Evolutionary conservation across 2,329 filamentous ascomycete genomes (phyloP).

Genomic region (Cordyceps cateniannulata): DNA sequence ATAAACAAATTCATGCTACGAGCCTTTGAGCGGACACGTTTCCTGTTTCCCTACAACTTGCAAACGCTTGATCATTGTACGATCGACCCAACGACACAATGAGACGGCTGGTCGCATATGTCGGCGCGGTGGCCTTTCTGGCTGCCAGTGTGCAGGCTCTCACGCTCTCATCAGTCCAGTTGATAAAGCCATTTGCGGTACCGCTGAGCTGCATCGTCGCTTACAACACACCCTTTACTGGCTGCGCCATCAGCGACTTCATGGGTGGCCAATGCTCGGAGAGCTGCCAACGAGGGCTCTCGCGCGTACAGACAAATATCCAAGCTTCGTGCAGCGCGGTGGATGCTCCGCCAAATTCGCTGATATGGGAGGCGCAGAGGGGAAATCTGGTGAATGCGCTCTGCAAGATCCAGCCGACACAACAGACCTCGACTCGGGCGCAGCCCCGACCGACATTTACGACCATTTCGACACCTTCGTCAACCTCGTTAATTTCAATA

Average conservation of each 20-base stretch:
- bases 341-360: constrained; percentile 21
- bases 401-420: constrained; percentile 19
- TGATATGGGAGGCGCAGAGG: constrained; percentile 30
- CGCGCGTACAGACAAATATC: constrained; percentile 23
- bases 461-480: background rate
- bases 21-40: no score
- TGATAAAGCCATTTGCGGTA: constrained; percentile 30
- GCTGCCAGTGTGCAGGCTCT: constrained; percentile 6
- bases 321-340: constrained; percentile 22
- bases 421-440: background rate
- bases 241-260: constrained; percentile 33
- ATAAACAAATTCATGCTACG: background rate
- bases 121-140: background rate
- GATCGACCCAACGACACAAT: background rate
- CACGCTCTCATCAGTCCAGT: constrained; percentile 35
- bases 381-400: constrained; percentile 31
- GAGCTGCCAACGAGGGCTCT: constrained; percentile 27
- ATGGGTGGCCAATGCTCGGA: constrained; percentile 30
- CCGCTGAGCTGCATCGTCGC: constrained; percentile 33
- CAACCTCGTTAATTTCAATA: background rate
- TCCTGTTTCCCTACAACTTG: background rate
- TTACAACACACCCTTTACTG: constrained; percentile 35
- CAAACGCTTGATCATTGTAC: background rate
- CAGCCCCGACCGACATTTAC: background rate
- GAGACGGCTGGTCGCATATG: background rate